Base-by-base conservation (phyloP, 148 eudicot genomes). In the Simmondsia chinensis region DNA sequence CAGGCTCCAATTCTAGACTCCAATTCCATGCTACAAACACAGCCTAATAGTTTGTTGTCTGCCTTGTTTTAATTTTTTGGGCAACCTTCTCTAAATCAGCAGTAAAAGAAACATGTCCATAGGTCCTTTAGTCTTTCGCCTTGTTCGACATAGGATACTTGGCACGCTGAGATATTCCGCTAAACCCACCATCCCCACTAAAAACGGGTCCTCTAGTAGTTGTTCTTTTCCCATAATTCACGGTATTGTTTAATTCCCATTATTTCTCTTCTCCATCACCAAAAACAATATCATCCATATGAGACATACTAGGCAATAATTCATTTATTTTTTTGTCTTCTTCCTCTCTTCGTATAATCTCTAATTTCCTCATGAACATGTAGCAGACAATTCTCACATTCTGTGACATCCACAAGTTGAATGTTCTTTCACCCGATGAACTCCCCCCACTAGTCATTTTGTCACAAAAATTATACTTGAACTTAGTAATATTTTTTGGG, bases 391-490 rank as follows among this genome's bases (percentile, higher is more conserved):
- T 48, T 9, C 21, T 21, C n/a, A n/a, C n/a, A n/a, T n/a, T n/a
- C n/a, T n/a, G n/a, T n/a, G n/a, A 46, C 18, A 46, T 7, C 38
- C 46, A 4, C 52, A 17, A 27, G 22, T 37, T 8, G 28, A 4
- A 20, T 56, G 61, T 36, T 56, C 34, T 25, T 45, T 45, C 1
- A 39, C 20, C 1, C 39, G n/a, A 27, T 2, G n/a, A n/a, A n/a
- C n/a, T n/a, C n/a, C n/a, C n/a, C n/a, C n/a, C n/a, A n/a, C n/a
- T n/a, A n/a, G n/a, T n/a, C n/a, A n/a, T n/a, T n/a, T n/a, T n/a
- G n/a, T n/a, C n/a, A n/a, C n/a, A n/a, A n/a, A n/a, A n/a, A n/a
- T n/a, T n/a, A n/a, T n/a, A n/a, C n/a, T n/a, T n/a, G n/a, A n/a
- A n/a, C n/a, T n/a, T n/a, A n/a, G n/a, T n/a, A n/a, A n/a, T n/a